phyloP scores from a whole-genome alignment of 140 eudicot genomes.

The Erigeron philadelphicus region DNA sequence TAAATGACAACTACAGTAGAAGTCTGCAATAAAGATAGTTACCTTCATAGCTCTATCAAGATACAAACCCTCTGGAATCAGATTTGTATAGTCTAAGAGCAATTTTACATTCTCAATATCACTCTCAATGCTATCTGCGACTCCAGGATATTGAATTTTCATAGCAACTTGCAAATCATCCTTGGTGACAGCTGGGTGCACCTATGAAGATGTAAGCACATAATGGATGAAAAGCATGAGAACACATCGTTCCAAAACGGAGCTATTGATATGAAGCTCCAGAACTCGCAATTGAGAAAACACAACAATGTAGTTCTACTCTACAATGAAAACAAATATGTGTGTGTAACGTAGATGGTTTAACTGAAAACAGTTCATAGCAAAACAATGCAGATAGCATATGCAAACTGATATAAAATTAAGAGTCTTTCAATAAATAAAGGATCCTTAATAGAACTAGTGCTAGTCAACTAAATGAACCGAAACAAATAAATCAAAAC shows the following conservation, averaged over 20 bases:
- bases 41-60: slow-evolving; percentile 93
- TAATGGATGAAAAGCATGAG: neutral
- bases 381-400: no score
- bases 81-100: slow-evolving; percentile 68
- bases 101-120: slow-evolving; percentile 88
- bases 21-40: slow-evolving; percentile 12
- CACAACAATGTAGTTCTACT: no score
- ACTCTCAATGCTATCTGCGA: slow-evolving; percentile 97
- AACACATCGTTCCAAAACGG: no score
- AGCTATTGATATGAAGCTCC: neutral
- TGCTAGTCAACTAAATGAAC: neutral
- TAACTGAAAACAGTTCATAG: no score
- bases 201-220: slow-evolving; percentile 43
- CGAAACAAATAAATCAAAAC: neutral
- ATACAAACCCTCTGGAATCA: slow-evolving; percentile 76
- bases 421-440: neutral
- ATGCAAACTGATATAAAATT: neutral
- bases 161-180: slow-evolving; percentile 83
- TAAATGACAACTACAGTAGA: slow-evolving; percentile 15
- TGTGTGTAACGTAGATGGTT: no score
- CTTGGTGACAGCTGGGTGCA: slow-evolving; percentile 77
- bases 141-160: slow-evolving; percentile 98
- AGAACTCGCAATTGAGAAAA: neutral
- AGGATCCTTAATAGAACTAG: neutral
- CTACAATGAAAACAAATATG: no score